These are phyloP conservation scores for Endothia cerciana DNA, from an alignment of 2,329 filamentous ascomycete species.

Conservation along the genomic window DNA sequence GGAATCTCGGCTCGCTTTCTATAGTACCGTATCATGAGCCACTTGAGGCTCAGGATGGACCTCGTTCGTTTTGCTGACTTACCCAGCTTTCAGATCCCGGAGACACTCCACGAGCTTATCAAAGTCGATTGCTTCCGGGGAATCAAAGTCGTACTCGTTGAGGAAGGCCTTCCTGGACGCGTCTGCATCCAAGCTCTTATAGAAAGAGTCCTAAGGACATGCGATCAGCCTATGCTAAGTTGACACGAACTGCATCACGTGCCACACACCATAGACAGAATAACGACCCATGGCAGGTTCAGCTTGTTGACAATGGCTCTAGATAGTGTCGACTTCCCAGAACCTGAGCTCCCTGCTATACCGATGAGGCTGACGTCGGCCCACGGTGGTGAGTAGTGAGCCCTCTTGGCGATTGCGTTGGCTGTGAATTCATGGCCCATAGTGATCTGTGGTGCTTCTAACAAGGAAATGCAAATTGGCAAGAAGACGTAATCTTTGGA, in stretches of 20 bases:
- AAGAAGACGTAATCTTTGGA: neutral
- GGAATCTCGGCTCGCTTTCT: constrained; percentile 90
- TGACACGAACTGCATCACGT: constrained; percentile 4
- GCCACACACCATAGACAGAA: constrained; percentile 84
- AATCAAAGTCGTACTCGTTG: constrained; percentile 96
- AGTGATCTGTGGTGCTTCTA: constrained; percentile 8
- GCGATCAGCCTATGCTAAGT: constrained; percentile 1
- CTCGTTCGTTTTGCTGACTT: constrained; percentile 39
- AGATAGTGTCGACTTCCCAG: constrained; percentile 90
- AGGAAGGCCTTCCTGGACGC: constrained; percentile 79
- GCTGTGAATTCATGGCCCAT: constrained; percentile 33
- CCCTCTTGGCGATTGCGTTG: constrained; percentile 57
- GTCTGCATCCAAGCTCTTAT: constrained; percentile 83
- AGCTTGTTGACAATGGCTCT: constrained; percentile 87
- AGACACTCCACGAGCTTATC: constrained; percentile 81
- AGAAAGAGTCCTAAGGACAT: constrained; percentile 83
- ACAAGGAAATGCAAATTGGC: too few species aligned
- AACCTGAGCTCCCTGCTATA: constrained; percentile 92
- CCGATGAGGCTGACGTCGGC: constrained; percentile 95
- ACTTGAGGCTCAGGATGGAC: neutral
- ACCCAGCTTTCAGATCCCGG: constrained; percentile 89
- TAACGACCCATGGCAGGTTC: constrained; percentile 96
- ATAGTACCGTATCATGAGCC: constrained; percentile 29
- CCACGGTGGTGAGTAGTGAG: constrained; percentile 93
- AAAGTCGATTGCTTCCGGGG: constrained; percentile 93